phyloP scores from a whole-genome alignment of 495 filamentous ascomycete genomes.

The Terfezia boudieri region DNA sequence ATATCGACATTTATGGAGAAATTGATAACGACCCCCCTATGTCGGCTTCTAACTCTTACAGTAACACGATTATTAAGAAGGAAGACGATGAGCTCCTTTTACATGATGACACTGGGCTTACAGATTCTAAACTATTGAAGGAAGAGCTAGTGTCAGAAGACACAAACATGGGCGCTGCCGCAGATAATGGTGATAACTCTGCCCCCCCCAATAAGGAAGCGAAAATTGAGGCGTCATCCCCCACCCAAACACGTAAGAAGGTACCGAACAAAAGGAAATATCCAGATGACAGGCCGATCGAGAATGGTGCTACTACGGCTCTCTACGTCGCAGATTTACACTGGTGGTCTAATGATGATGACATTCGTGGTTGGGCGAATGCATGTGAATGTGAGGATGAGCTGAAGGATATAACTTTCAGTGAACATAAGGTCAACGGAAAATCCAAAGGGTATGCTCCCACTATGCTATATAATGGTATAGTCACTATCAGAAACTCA shows the following conservation, averaged over 20 bases:
- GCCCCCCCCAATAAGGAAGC: constrained; percentile 22
- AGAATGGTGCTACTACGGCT: constrained; percentile 63
- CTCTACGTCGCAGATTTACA: constrained; percentile 68
- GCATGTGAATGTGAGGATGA: constrained; percentile 56
- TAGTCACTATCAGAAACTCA: background rate
- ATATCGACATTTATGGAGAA: constrained; percentile 95
- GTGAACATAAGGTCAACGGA: constrained; percentile 94
- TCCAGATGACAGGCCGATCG: constrained; percentile 51
- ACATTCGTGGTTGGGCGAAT: constrained; percentile 71
- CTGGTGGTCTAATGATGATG: constrained; percentile 96
- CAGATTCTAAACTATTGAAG: constrained; percentile 28
- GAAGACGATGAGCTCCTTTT: constrained; percentile 17
- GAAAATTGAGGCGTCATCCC: constrained; percentile 25
- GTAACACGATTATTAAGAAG: constrained; percentile 7
- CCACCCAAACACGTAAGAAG: constrained; percentile 26
- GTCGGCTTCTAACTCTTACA: constrained; percentile 9
- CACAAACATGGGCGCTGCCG: constrained; percentile 21
- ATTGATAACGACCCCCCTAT: constrained; percentile 27
- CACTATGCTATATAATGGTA: background rate
- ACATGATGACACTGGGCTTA: constrained; percentile 20
- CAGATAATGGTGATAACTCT: constrained; percentile 23
- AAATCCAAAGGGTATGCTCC: constrained; percentile 84
- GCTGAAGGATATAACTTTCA: constrained; percentile 83
- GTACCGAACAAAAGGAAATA: constrained; percentile 27
- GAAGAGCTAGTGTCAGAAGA: constrained; percentile 22